Conservation (phyloP, 306 rosid genomes). For the Pueraria montana region DNA sequence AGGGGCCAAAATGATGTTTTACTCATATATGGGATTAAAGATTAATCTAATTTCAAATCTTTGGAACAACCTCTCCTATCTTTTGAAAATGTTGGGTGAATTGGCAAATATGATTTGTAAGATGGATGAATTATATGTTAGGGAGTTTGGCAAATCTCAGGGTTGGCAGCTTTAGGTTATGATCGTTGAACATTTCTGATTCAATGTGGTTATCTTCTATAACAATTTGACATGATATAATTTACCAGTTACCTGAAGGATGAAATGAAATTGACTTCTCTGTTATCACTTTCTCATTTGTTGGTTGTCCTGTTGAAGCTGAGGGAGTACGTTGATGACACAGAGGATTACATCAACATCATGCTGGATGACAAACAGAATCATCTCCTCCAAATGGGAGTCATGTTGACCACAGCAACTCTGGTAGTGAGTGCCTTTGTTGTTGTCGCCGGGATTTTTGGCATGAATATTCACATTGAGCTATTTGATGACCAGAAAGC, state of each 20-base stretch:
- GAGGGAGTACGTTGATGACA: conserved; percentile 97
- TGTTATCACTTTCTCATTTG: conserved; percentile 10
- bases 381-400: conserved; percentile 98
- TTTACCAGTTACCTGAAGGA: not conserved
- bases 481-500: conserved; percentile 49
- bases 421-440: conserved; percentile 87
- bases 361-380: conserved; percentile 99
- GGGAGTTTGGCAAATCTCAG: not conserved
- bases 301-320: conserved; percentile 60
- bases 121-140: not conserved
- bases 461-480: conserved; percentile 87
- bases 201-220: conserved; percentile 25
- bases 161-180: conserved; percentile 29
- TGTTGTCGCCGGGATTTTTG: conserved; percentile 94
- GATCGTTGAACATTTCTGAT: conserved; percentile 21
- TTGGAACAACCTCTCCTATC: not conserved
- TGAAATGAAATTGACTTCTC: conserved; percentile 17
- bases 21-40: not conserved
- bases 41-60: not conserved
- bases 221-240: conserved; percentile 27
- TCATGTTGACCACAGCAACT: conserved; percentile 95
- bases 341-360: conserved; percentile 97
- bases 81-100: not conserved
- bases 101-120: not conserved
- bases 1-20: not conserved